phyloP scores from a whole-genome alignment of 805 yeast genomes.

The Candida broadrunensis region DNA sequence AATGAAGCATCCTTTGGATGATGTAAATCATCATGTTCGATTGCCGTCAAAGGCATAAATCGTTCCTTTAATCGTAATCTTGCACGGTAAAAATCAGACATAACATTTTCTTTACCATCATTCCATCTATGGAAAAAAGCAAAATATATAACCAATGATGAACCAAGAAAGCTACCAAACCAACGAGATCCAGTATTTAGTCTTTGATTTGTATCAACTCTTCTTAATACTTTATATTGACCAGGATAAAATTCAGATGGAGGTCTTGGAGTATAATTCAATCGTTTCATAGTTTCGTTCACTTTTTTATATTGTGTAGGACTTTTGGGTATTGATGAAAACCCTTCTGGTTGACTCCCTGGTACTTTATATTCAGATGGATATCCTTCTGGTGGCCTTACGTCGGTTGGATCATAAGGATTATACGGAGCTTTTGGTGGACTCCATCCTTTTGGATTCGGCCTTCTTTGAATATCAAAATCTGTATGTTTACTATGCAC shows the following conservation, averaged over 20 bases:
- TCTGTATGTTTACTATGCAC: conserved; percentile 2
- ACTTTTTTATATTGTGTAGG: conserved; percentile 67
- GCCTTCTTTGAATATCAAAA: conserved; percentile 50
- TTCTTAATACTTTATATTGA: conserved; percentile 66
- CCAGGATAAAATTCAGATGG: conserved; percentile 73
- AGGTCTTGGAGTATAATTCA: conserved; percentile 79
- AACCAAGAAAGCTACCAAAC: conserved; percentile 50
- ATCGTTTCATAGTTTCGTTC: conserved; percentile 67
- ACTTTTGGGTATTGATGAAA: conserved; percentile 58
- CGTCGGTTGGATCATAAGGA: conserved; percentile 77
- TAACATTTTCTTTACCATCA: conserved; percentile 74
- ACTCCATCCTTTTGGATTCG: conserved; percentile 77
- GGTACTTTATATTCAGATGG: conserved; percentile 79
- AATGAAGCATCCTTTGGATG: conserved; percentile 40
- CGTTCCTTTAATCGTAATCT: conserved; percentile 56
- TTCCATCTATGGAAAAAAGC: conserved; percentile 82
- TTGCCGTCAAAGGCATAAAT: conserved; percentile 50
- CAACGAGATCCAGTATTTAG: conserved; percentile 61
- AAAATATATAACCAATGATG: conserved; percentile 51
- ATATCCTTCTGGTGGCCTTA: conserved; percentile 78
- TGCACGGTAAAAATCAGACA: conserved; percentile 62
- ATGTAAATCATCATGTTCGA: conserved; percentile 62
- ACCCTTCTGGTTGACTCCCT: conserved; percentile 52
- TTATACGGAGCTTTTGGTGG: conserved; percentile 83
- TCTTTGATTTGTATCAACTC: conserved; percentile 49